Evolutionary conservation across 306 rosid species (phyloP).

Genomic region (Pterocarpus santalinus): DNA sequence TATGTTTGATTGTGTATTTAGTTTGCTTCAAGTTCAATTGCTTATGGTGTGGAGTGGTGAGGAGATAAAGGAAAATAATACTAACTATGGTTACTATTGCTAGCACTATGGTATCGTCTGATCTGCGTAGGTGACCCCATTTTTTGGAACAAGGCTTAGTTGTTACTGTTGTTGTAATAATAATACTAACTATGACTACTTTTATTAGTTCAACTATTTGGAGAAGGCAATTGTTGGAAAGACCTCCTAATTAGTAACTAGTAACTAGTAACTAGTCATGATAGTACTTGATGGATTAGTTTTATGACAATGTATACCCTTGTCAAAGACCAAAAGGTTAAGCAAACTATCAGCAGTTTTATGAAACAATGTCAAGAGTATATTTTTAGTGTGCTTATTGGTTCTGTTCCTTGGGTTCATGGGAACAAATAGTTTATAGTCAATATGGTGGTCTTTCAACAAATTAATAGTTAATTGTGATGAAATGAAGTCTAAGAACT

Average conservation of each 20-base stretch:
- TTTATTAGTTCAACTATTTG: not conserved
- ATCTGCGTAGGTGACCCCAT: no score
- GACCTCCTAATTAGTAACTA: not conserved
- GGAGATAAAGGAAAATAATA: not conserved
- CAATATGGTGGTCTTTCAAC: constrained; percentile 16
- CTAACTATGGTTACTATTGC: no score
- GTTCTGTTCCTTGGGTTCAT: constrained; percentile 32
- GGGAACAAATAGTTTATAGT: constrained; percentile 22
- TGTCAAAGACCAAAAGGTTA: not conserved
- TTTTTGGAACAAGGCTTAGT: no score
- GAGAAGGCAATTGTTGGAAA: not conserved
- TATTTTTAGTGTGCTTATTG: not conserved
- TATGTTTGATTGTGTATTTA: constrained; percentile 21
- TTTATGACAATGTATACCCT: no score
- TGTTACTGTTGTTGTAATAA: not conserved
- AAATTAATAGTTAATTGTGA: constrained; percentile 1
- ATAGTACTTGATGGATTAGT: not conserved
- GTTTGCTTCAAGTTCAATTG: constrained; percentile 11
- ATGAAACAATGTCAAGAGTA: not conserved
- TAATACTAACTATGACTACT: no score
- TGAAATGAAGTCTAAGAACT: constrained; percentile 30
- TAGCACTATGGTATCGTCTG: no score
- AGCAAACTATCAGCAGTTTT: not conserved
- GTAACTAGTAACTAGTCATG: no score
- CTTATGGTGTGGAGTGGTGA: constrained; percentile 9